These are phyloP conservation scores for Ophiostoma angusticollis DNA, from an alignment of 2,329 filamentous ascomycete species.

Conservation along the genomic window DNA sequence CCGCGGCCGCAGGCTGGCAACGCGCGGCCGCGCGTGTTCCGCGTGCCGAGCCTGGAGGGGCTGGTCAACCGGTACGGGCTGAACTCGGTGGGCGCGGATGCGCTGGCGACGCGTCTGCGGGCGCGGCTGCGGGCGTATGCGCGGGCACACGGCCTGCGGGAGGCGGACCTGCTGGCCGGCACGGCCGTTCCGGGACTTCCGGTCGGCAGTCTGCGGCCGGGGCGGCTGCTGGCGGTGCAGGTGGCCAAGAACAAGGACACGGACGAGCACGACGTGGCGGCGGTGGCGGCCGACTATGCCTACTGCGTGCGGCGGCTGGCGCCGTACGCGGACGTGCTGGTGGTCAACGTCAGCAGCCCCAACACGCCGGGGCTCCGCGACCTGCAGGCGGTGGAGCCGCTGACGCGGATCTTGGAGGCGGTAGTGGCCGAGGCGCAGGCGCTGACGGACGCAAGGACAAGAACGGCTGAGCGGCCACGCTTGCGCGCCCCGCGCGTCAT, in stretches of 20 bases:
- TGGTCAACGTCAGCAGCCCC: conserved; percentile 93
- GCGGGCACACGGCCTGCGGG: conserved; percentile 54
- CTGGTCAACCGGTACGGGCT: conserved; percentile 94
- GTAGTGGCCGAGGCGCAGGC: conserved; percentile 68
- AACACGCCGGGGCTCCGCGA: conserved; percentile 88
- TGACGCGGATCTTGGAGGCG: conserved; percentile 66
- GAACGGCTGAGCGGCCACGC: conserved; percentile 25
- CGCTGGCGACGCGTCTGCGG: conserved; percentile 66
- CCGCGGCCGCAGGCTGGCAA: conserved; percentile 82
- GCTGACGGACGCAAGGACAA: conserved; percentile 29
- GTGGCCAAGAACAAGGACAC: conserved; percentile 96
- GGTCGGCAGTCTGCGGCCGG: conserved; percentile 64
- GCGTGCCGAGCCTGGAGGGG: conserved; percentile 68
- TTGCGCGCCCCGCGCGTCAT: conserved; percentile 71
- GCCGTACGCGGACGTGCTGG: conserved; percentile 85
- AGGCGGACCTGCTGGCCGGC: conserved; percentile 64
- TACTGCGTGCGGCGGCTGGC: conserved; percentile 75
- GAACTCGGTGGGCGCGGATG: conserved; percentile 81
- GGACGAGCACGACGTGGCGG: conserved; percentile 69
- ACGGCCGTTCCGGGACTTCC: conserved; percentile 57
- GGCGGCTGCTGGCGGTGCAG: conserved; percentile 76
- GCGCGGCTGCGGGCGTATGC: conserved; percentile 70
- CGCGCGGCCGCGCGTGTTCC: conserved; percentile 75
- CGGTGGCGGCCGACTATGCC: conserved; percentile 72
- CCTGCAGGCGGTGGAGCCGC: conserved; percentile 70